These are phyloP conservation scores for Spathaspora sp. DNA, from an alignment of 1,139 yeast genomes.

Conservation along the genomic window DNA sequence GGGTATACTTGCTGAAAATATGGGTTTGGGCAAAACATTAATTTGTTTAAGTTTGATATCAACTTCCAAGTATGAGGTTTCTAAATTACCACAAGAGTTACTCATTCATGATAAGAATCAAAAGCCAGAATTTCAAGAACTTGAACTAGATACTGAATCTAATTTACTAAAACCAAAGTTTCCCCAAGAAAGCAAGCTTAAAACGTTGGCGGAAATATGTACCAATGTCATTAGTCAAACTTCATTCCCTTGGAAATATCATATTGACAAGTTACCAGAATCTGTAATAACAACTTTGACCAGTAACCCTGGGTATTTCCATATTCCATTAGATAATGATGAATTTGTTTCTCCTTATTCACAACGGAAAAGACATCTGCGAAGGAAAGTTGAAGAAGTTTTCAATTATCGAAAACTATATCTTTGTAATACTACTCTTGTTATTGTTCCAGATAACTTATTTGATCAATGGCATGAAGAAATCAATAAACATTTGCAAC, in stretches of 20 bases:
- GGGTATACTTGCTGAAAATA: conserved; percentile 73
- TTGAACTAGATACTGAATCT: conserved; percentile 1
- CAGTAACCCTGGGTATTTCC: conserved; percentile 44
- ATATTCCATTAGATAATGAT: conserved; percentile 5
- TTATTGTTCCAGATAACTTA: conserved; percentile 66
- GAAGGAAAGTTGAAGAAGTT: neutral
- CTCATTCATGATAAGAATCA: conserved; percentile 16
- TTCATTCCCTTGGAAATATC: conserved; percentile 60
- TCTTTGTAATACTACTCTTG: conserved; percentile 54
- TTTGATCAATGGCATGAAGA: conserved; percentile 67
- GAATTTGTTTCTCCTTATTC: conserved; percentile 2
- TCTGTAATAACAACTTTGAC: conserved; percentile 36
- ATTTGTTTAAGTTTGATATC: conserved; percentile 64
- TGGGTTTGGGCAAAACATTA: conserved; percentile 74
- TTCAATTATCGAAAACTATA: conserved; percentile 25
- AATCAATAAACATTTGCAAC: conserved; percentile 51
- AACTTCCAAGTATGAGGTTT: conserved; percentile 51
- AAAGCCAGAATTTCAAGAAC: conserved; percentile 6
- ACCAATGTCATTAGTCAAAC: conserved; percentile 38
- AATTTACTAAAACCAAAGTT: neutral
- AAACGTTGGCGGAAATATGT: conserved; percentile 40
- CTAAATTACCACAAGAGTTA: conserved; percentile 43
- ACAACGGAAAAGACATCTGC: neutral
- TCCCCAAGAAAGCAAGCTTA: conserved; percentile 6
- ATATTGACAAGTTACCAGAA: conserved; percentile 42